phyloP scores from a whole-genome alignment of 305 asterid species.

The Solanum aculeatissimum region DNA sequence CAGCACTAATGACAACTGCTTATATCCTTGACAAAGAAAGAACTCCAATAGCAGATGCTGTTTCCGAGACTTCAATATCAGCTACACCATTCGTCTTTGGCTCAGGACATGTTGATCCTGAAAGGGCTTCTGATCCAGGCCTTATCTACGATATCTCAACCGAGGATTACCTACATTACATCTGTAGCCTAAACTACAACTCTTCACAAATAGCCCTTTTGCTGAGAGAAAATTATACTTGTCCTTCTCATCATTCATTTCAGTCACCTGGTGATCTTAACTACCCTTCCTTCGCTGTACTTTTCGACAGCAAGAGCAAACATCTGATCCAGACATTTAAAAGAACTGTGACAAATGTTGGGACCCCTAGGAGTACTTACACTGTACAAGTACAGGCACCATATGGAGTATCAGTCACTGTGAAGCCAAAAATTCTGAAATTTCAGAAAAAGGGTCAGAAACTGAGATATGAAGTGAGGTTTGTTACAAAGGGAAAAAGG shows the following conservation, averaged over 20 bases:
- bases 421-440: slow-evolving; percentile 35
- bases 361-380: slow-evolving; percentile 27
- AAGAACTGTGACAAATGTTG: slow-evolving; percentile 63
- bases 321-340: slow-evolving; percentile 19
- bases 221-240: slow-evolving; percentile 21
- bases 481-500: slow-evolving; percentile 15
- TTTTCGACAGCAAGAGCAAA: slow-evolving; percentile 1
- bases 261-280: slow-evolving; percentile 48
- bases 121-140: slow-evolving; percentile 57
- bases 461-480: slow-evolving; percentile 36
- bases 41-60: slow-evolving; percentile 41
- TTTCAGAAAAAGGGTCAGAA: slow-evolving; percentile 36
- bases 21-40: slow-evolving; percentile 18
- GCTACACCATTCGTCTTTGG: slow-evolving; percentile 59
- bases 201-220: slow-evolving; percentile 42
- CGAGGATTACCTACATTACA: slow-evolving; percentile 33
- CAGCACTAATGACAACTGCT: slow-evolving; percentile 72
- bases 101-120: slow-evolving; percentile 62
- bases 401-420: slow-evolving; percentile 27
- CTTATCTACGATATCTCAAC: slow-evolving; percentile 45
- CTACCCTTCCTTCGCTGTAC: slow-evolving; percentile 68
- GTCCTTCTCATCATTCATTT: slow-evolving; percentile 22
- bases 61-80: slow-evolving; percentile 8
- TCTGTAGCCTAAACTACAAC: slow-evolving; percentile 55
- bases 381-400: slow-evolving; percentile 33